Evolutionary conservation across 495 filamentous ascomycete genomes (phyloP), one percentile per base, ranked within the genome.

Genomic region (Mycothermus thermophilus): DNA sequence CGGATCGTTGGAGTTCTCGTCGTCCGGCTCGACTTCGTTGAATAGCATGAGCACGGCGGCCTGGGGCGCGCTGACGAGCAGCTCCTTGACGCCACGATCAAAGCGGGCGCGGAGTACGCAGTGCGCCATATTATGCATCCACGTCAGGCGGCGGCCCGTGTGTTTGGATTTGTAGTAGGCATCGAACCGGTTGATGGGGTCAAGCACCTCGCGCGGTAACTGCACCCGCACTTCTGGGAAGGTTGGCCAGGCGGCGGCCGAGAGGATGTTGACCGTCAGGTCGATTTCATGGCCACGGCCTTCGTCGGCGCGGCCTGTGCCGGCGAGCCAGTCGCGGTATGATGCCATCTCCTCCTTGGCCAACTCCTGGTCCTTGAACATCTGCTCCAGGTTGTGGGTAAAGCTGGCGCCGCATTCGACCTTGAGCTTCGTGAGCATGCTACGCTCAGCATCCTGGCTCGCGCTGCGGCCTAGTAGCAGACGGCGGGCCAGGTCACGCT

Each of bases 351-450:
- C 84, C 38, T 93, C 87, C 22, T 75, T 72, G 9, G 79, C 80
- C 34, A 95, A 67, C 41, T 93, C 87, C 55, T 95, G 82, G 48
- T 99, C 90, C 50, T 93, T 94, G 64, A 99, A 96, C 90, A 99
- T 99, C 22, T 84, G 80, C 55, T 99, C 90, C 2, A 99, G 68
- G 47, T 99, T 96, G 46, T 93, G 83, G 1, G 92, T 96, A 51
- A 96, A 96, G 43, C 69, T 77, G 3, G 81, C 77, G 17, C 92
- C 92, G 52, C 90, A 96, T 62, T 96, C 88, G 35, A 75, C 84
- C 63, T 87, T 93, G 35, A 99, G 62, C 43, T 87, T 78, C 17
- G 80, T 57, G 18, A 96, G 67, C 92, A 96, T 99, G 60, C 79
- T 92, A 40, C 84, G 74, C 59, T 99, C 90, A 0, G 90, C 88